phyloP scores from a whole-genome alignment of 148 eudicot genomes.

The Rhododendron simsii region DNA sequence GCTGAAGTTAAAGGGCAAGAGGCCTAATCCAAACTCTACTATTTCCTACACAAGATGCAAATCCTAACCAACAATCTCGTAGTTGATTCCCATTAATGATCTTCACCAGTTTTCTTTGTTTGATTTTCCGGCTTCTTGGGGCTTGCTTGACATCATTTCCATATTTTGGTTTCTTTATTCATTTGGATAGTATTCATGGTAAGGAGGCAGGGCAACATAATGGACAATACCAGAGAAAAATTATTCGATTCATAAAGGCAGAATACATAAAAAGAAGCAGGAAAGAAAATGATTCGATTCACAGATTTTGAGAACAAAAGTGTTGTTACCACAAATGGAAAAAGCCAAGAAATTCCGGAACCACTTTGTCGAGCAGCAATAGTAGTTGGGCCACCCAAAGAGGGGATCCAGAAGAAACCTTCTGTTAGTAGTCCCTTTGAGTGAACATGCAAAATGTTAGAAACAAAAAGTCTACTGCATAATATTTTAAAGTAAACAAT shows the following conservation, averaged over 20 bases:
- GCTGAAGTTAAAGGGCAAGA: background rate
- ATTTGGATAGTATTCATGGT: background rate
- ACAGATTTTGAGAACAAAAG: conserved; percentile 3
- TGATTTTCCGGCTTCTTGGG: background rate
- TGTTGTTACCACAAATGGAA: conserved; percentile 91
- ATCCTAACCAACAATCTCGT: background rate
- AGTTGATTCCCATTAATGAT: background rate
- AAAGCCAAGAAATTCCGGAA: conserved; percentile 91
- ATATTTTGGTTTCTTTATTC: background rate
- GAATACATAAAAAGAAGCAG: conserved; percentile 1
- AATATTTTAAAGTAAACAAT: background rate
- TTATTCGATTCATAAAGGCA: no score
- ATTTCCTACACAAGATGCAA: background rate
- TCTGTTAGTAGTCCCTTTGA: conserved; percentile 88
- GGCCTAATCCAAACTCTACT: background rate
- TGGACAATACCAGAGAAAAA: background rate
- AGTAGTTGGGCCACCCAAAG: conserved; percentile 95
- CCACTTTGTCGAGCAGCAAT: conserved; percentile 99
- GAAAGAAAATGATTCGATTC: conserved; percentile 7
- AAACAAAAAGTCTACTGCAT: background rate
- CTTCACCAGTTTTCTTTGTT: background rate
- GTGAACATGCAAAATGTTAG: conserved; percentile 17
- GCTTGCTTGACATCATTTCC: background rate
- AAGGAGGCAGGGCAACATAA: conserved; percentile 3
- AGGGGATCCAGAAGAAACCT: conserved; percentile 99